Evolutionary conservation across 176 grass and related monocot species (phyloP), one percentile per base, ranked within the genome.

Genomic region (Oryza glumipatula): DNA sequence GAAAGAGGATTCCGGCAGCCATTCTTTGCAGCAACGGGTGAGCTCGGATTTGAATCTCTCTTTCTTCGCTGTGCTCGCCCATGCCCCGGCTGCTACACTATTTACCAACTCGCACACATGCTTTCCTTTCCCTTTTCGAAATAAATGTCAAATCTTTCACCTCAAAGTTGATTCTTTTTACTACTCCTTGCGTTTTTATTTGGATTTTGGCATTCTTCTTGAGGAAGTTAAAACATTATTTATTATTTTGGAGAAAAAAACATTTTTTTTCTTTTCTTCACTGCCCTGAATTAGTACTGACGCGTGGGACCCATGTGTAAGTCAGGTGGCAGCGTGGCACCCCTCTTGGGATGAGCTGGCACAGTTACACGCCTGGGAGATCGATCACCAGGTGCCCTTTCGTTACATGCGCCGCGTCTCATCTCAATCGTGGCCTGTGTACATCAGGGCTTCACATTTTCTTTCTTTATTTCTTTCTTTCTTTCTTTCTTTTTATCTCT

Each of bases 361-460:
- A 71, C 91, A 75, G 88, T 93, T 93, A 90, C 91, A 88, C 88
- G 78, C 85, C 68, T 93, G 88, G 82, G 23, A 93, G 85, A 93
- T 22, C 0, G 16, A 85, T 1, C 7, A 41, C 2, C 52, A 0
- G 41, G 85, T 14, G 77, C 73, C 74, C 88, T 77, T 87, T 90
- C 88, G 91, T 90, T 93, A 88, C 91, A 82, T 78, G 73, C 78
- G 68, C 67, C 48, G 28, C 24, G 79, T 10, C 4, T 21, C 7
- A 8, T 0, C 1, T 0, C 33, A 2, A 75, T 84, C 26, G 38
- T 3, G 76, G 70, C 76, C 8, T 61, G 82, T 83, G 76, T 89
- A 84, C 87, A 88, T 89, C 81, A 49, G 87, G 82, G 24, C 81
- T 28, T 48, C 1, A 89, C 76, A 89, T 80, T 44, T 41, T 41